Evolutionary conservation across 2,329 filamentous ascomycete species (phyloP), one percentile per base, ranked within the genome.

Genomic region (Ambrosiella cleistominuta): DNA sequence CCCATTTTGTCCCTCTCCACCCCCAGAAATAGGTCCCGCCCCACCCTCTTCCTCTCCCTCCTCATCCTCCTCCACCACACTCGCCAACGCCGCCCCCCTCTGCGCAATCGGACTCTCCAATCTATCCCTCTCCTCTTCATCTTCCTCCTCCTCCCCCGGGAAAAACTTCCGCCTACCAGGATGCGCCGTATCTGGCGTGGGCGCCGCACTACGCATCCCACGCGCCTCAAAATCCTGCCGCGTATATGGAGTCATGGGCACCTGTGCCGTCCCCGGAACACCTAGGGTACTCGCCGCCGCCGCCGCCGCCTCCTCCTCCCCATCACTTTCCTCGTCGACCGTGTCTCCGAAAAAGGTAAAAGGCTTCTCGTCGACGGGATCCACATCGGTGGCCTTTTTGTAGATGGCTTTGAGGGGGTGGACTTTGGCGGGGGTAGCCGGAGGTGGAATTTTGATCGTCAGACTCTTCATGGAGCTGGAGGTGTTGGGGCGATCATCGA

Each of bases 351-450:
- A 95, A 72, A 96, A 96, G 67, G 77, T 88, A 69, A 96, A 95
- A 9, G 74, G 64, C 65, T 73, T 61, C 60, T 65, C 61, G 40
- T 67, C 62, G 0, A 66, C 62, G 40, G 63, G 56, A 64, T 72
- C 35, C 62, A 70, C 55, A 64, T 71, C 63, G 61, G 37, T 19
- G n/a, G 57, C 37, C 3, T 81, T 81, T 71, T 96, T 97, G 76
- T 94, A 98, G 1, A 97, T 78, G 0, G 88, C 88, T 72, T 97
- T 90, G 1, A 97, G 77, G 0, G 93, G 91, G 64, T 97, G 91
- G 0, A 95, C 73, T 62, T 78, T 73, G 55, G 70, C 68, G 0
- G 76, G 72, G 5, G 73, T 73, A 57, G 69, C 61, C 17, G 74
- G 70, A 36, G 69, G 70, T 13, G 76, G 75, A 58, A 80, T 78